Evolutionary conservation across 805 yeast species (phyloP).

Genomic region (Ogataea nonfermentans): DNA sequence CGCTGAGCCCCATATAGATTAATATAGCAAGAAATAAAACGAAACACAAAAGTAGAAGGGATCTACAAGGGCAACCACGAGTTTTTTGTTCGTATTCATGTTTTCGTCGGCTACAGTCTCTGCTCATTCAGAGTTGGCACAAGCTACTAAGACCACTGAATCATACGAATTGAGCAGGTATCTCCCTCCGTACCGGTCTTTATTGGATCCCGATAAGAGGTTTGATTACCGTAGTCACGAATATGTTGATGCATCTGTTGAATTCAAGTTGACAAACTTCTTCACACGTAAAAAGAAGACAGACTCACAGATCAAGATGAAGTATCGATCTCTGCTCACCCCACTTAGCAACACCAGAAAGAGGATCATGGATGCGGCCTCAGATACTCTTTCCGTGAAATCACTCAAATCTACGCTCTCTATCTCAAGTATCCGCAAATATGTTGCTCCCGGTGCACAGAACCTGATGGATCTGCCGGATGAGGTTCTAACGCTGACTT

Average conservation of each 20-base stretch:
- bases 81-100: conserved; percentile 2
- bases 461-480: conserved; percentile 36
- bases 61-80: neutral
- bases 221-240: conserved; percentile 51
- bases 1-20: conserved; percentile 9
- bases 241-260: conserved; percentile 30
- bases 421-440: conserved; percentile 11
- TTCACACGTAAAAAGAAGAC: conserved; percentile 11
- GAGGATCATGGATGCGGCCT: conserved; percentile 40
- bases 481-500: conserved; percentile 41
- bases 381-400: conserved; percentile 40
- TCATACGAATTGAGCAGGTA: conserved; percentile 28
- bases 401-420: conserved; percentile 34
- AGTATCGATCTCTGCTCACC: conserved; percentile 46
- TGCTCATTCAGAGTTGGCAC: conserved; percentile 1
- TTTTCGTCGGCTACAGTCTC: neutral
- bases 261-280: conserved; percentile 18
- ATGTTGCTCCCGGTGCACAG: conserved; percentile 8
- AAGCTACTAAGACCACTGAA: conserved; percentile 4
- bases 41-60: conserved; percentile 1
- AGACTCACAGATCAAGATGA: conserved; percentile 39
- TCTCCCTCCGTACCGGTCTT: conserved; percentile 53
- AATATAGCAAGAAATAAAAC: neutral
- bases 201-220: conserved; percentile 45
- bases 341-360: conserved; percentile 29